These are phyloP conservation scores for Fusarium dimerum DNA, from an alignment of 2,329 filamentous ascomycete genomes.

Conservation along the genomic window DNA sequence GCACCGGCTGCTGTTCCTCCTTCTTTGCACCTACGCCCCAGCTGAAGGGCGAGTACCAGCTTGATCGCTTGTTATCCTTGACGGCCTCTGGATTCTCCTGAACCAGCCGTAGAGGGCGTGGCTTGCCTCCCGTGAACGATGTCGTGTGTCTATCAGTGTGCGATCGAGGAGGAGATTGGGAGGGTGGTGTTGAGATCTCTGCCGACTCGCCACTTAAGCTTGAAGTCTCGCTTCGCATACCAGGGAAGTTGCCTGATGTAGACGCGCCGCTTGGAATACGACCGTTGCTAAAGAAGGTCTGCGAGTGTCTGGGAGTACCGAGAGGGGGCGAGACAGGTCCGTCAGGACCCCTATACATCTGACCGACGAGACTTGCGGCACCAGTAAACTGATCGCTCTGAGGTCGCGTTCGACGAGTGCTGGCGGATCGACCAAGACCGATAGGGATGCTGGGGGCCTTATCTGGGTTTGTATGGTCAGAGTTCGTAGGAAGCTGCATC, in stretches of 20 bases:
- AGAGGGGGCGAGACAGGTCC: conserved; percentile 62
- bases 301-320: conserved; percentile 58
- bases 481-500: conserved; percentile 45
- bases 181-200: conserved; percentile 46
- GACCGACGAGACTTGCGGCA: conserved; percentile 75
- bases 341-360: conserved; percentile 82
- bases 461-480: conserved; percentile 63
- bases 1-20: conserved; percentile 41
- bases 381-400: conserved; percentile 64
- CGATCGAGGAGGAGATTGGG: conserved; percentile 55
- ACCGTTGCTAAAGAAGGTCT: conserved; percentile 63
- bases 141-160: conserved; percentile 58
- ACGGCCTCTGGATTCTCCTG: conserved; percentile 67
- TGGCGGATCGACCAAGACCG: conserved; percentile 54
- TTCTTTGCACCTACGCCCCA: conserved; percentile 47
- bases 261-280: conserved; percentile 53
- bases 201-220: conserved; percentile 70
- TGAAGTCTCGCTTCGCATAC: conserved; percentile 66
- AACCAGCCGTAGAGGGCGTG: conserved; percentile 82
- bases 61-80: conserved; percentile 59
- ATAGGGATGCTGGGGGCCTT: conserved; percentile 79
- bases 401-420: conserved; percentile 56
- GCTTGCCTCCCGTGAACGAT: conserved; percentile 64
- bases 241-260: conserved; percentile 66
- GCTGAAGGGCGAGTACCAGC: conserved; percentile 64